Percentiles rank a stretch among this genome's conserved stretches.
Evolutionary conservation across 768 basidiomycete species (phyloP).

Genomic region (Guyanaporus albipodus): DNA sequence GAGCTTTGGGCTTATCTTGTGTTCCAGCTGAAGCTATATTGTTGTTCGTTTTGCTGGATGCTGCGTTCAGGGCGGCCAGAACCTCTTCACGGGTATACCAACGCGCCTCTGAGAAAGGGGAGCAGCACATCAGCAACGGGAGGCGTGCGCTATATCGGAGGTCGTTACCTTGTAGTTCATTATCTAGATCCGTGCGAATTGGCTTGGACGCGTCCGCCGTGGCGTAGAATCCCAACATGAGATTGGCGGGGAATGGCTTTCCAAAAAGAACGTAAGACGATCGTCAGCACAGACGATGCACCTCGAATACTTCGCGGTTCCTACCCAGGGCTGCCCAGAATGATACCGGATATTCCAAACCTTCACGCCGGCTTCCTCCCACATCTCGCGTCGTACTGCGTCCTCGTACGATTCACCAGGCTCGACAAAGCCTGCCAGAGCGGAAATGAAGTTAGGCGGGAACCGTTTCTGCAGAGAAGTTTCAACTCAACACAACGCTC

Average conservation of each 20-base stretch:
- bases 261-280: neutral
- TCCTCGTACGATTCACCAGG: conserved; percentile 95
- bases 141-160: neutral
- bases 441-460: conserved; percentile 75
- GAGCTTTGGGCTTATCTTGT: conserved; percentile 19
- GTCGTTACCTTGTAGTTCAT: conserved; percentile 79
- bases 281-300: neutral
- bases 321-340: conserved; percentile 82
- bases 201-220: conserved; percentile 67
- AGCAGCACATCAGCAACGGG: neutral
- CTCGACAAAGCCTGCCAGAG: conserved; percentile 91
- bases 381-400: conserved; percentile 86
- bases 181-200: conserved; percentile 85
- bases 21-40: conserved; percentile 16
- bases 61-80: conserved; percentile 45
- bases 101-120: conserved; percentile 61
- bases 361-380: conserved; percentile 93
- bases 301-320: conserved; percentile 14
- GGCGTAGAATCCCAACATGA: conserved; percentile 91
- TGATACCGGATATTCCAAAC: conserved; percentile 84
- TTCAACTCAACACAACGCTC: neutral
- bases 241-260: conserved; percentile 85
- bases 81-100: conserved; percentile 85
- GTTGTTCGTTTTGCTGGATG: conserved; percentile 31
- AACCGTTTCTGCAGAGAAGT: conserved; percentile 49